A percentile compares a stretch with the other conserved stretches of the same genome.
Evolutionary conservation across 2,329 filamentous ascomycete genomes (phyloP).

Genomic region (Colletotrichum somersetense): DNA sequence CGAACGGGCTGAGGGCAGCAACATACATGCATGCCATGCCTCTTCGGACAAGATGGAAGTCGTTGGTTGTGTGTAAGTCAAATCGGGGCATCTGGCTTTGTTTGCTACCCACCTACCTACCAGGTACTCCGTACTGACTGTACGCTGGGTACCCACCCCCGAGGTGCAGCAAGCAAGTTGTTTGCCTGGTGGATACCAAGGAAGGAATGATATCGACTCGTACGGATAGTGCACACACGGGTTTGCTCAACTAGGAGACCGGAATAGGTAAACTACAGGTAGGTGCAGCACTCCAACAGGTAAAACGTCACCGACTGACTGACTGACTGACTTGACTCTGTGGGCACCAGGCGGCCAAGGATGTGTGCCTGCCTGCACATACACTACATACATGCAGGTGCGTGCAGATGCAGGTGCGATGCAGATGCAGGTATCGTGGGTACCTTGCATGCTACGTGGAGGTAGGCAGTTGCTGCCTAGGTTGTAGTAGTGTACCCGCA

Average conservation of each 20-base stretch:
- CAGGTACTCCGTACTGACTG: no score
- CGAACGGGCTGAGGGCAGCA: neutral
- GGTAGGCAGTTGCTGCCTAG: neutral
- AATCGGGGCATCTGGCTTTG: neutral
- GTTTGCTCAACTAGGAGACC: no score
- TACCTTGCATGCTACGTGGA: no score
- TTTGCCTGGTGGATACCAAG: no score
- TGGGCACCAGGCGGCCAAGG: constrained; percentile 5
- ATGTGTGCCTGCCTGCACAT: neutral
- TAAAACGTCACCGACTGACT: constrained; percentile 2
- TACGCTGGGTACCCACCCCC: no score
- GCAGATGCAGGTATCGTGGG: neutral
- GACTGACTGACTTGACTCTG: neutral
- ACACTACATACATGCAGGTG: neutral
- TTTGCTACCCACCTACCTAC: no score
- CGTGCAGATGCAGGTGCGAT: constrained; percentile 8
- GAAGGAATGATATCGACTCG: no score
- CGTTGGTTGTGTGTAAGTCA: constrained; percentile 1
- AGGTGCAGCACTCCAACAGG: neutral
- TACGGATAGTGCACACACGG: no score
- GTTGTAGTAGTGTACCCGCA: neutral
- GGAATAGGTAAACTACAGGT: no score
- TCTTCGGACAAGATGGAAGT: constrained; percentile 7
- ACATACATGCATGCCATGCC: neutral
- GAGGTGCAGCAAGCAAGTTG: neutral